These are phyloP conservation scores for Volvox carteri DNA, from an alignment of 163 green algal species.

Conservation along the genomic window DNA sequence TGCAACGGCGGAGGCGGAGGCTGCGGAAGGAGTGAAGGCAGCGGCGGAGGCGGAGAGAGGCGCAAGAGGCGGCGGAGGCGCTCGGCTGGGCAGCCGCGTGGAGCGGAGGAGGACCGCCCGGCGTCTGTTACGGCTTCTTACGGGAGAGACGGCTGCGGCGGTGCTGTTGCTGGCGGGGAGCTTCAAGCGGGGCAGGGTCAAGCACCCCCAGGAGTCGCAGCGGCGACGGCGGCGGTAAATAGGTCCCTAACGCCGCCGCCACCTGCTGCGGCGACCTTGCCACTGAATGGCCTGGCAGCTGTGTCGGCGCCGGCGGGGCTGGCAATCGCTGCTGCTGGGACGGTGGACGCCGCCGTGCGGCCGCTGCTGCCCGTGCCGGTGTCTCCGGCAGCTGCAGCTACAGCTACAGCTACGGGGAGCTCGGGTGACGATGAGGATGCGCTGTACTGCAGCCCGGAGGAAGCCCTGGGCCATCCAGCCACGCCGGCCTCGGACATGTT, in stretches of 20 bases:
- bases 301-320: background rate
- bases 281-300: background rate
- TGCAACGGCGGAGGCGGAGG: background rate
- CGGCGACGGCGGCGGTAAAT: background rate
- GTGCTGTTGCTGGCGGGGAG: background rate
- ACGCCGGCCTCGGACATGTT: slow-evolving; percentile 74
- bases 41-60: background rate
- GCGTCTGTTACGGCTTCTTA: background rate
- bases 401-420: background rate
- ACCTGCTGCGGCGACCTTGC: no score
- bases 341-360: background rate
- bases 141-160: no score
- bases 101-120: background rate
- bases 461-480: slow-evolving; percentile 57
- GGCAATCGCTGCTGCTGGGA: background rate
- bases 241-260: no score
- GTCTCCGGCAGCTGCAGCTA: background rate
- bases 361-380: background rate
- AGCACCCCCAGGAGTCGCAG: background rate
- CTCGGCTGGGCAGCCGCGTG: background rate
- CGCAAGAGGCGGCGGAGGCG: background rate
- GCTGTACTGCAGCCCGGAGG: slow-evolving; percentile 78
- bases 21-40: background rate
- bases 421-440: slow-evolving; percentile 53
- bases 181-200: background rate